phyloP scores from a whole-genome alignment of 2,329 filamentous ascomycete genomes.

The Beauveria rudraprayagi region DNA sequence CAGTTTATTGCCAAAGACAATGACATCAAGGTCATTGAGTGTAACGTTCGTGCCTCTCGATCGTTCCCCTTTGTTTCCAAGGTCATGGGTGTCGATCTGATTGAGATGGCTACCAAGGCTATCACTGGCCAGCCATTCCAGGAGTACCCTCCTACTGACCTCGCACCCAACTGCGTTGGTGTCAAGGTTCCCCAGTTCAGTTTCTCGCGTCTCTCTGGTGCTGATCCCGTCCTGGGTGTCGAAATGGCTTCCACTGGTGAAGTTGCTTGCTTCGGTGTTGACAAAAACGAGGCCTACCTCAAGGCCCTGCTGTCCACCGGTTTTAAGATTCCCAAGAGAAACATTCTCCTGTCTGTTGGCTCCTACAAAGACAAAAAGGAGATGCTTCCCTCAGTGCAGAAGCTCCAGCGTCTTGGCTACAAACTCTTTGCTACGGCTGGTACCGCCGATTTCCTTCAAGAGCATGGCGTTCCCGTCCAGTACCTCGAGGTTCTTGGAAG shows the following conservation, averaged over 20 bases:
- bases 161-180: conserved; percentile 78
- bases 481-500: conserved; percentile 82
- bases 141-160: conserved; percentile 70
- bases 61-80: conserved; percentile 99
- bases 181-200: conserved; percentile 99
- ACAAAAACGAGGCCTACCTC: conserved; percentile 96
- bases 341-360: conserved; percentile 90
- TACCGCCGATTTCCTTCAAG: conserved; percentile 92
- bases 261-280: conserved; percentile 89
- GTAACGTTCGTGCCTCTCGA: conserved; percentile 90
- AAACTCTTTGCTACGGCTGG: conserved; percentile 94
- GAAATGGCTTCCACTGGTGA: conserved; percentile 99
- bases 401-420: conserved; percentile 84
- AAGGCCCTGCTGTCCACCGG: conserved; percentile 94
- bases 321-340: conserved; percentile 92
- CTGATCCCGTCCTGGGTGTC: conserved; percentile 91
- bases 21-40: conserved; percentile 99
- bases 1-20: conserved; percentile 99
- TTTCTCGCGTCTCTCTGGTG: conserved; percentile 92
- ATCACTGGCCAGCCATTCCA: conserved; percentile 79
- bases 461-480: conserved; percentile 85
- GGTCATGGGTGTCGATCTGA: conserved; percentile 94
- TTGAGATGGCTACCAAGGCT: conserved; percentile 97
- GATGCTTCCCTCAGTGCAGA: conserved; percentile 86
- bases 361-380: conserved; percentile 98